These are phyloP conservation scores for Colletotrichum sp. DNA, from an alignment of 2,329 filamentous ascomycete species.

Conservation along the genomic window DNA sequence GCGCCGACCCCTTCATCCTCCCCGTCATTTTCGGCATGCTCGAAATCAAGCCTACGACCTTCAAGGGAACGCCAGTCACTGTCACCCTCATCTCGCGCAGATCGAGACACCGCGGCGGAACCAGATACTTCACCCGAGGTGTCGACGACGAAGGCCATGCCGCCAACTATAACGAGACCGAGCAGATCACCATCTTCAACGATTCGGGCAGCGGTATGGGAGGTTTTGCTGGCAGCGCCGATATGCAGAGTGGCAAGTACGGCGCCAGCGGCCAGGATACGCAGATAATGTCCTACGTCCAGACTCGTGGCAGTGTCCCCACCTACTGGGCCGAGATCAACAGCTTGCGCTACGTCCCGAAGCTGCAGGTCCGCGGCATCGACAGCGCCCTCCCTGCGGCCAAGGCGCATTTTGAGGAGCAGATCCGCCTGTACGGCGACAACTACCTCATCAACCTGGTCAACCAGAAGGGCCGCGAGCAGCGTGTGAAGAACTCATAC, in stretches of 20 bases:
- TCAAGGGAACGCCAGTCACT: constrained; percentile 85
- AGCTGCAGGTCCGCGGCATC: constrained; percentile 83
- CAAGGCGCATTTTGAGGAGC: constrained; percentile 88
- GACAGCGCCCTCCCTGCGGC: constrained; percentile 82
- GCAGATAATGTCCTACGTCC: constrained; percentile 92
- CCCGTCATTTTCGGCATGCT: constrained; percentile 97
- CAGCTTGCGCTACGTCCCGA: constrained; percentile 88
- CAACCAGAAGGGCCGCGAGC: constrained; percentile 93
- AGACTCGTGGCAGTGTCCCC: constrained; percentile 94
- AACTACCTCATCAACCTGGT: constrained; percentile 98
- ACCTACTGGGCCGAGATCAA: constrained; percentile 98
- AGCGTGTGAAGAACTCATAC: constrained; percentile 89
- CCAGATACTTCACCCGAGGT: constrained; percentile 92
- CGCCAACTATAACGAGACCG: constrained; percentile 99
- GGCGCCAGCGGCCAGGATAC: constrained; percentile 71
- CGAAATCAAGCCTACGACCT: constrained; percentile 83
- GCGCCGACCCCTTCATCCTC: constrained; percentile 88
- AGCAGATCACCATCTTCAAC: constrained; percentile 90
- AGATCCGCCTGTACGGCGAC: constrained; percentile 92
- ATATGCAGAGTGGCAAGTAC: constrained; percentile 76
- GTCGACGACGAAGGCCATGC: constrained; percentile 93
- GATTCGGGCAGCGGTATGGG: constrained; percentile 75
- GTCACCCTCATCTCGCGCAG: constrained; percentile 87
- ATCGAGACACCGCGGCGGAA: constrained; percentile 87
- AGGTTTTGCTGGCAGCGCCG: constrained; percentile 79